Conservation (phyloP, 1,284 basidiomycete genomes). For the Fomes fomentarius region DNA sequence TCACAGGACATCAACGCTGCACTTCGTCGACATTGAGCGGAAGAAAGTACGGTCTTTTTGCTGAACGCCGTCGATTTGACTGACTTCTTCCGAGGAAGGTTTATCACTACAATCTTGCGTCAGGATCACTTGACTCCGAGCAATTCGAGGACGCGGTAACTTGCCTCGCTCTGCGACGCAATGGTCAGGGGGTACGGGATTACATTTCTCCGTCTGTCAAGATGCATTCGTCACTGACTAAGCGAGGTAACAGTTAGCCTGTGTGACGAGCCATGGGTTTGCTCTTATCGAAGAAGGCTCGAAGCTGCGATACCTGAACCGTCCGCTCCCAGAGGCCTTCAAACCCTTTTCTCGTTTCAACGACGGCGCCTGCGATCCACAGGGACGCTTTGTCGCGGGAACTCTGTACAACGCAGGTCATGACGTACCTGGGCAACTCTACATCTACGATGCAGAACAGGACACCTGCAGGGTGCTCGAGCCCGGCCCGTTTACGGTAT, state of each 20-base stretch:
- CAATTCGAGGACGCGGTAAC: conserved; percentile 54
- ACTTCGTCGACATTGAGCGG: conserved; percentile 70
- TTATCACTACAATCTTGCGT: conserved; percentile 52
- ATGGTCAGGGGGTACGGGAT: conserved; percentile 48
- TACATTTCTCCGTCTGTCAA: not conserved
- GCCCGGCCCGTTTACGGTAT: conserved; percentile 66
- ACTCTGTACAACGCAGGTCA: conserved; percentile 55
- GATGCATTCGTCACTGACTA: not conserved
- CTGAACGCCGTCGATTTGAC: not conserved
- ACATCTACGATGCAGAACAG: conserved; percentile 57
- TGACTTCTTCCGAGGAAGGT: conserved; percentile 41
- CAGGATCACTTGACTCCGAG: conserved; percentile 44
- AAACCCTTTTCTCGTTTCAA: conserved; percentile 60
- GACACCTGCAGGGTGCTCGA: conserved; percentile 55
- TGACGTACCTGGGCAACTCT: conserved; percentile 58
- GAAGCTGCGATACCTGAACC: conserved; percentile 47
- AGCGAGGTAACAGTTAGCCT: conserved; percentile 49
- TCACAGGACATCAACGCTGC: conserved; percentile 49
- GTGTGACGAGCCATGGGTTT: conserved; percentile 55
- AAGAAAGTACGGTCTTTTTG: conserved; percentile 44
- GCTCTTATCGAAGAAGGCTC: conserved; percentile 50
- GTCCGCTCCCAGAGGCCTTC: conserved; percentile 49
- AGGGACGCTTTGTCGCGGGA: conserved; percentile 68
- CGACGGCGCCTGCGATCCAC: conserved; percentile 67
- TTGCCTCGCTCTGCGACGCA: conserved; percentile 53